Base-by-base conservation (phyloP, 2,329 filamentous ascomycete species). In the Penicillium hesseltinei region DNA sequence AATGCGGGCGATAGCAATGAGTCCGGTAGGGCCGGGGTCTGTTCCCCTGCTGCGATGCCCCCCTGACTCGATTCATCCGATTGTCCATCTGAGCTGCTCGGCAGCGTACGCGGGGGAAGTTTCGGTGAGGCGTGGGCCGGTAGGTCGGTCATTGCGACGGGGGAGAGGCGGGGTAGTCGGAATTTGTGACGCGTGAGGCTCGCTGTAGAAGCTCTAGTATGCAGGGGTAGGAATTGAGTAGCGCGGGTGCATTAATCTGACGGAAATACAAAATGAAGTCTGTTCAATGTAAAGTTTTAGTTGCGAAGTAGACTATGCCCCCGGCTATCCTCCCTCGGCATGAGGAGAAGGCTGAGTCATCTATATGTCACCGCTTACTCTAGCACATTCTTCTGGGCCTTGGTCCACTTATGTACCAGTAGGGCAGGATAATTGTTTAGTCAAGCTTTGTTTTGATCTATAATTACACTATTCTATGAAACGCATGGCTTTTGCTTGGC, bases 71-170 rank as follows among this genome's bases (percentile, higher is more conserved):
- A 56, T 60, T 68, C 57, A 25, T 62, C 64, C 21, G 56, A 49
- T 17, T 64, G 51, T 19, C 51, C 56, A 38, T 67, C 62, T 52
- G 59, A 53, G 38, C 54, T 59, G 38, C 39, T 54, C 21, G 45
- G 33, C 58, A 66, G 62, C 11, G 68, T 65, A 57, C 73, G 73
- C 58, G 78, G 75, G 54, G 79, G 70, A 54, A 83, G 74, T 60
- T 75, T 74, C 25, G 81, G 80, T 42, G 81, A 82, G 55, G 79
- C 75, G 67, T 83, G 81, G 39, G 81, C 78, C n/a, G 83, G 82
- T 58, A 84, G 75, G 56, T 82, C 78, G 45, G 80, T 75, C 82
- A 84, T 84, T 62, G 65, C 69, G 66, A 61, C 59, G 57, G 45
- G 31, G 44, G 59, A 57, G 60, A 53, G 46, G 61, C 47, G 53